Evolutionary conservation across 2,329 filamentous ascomycete species (phyloP).

Genomic region (Alternaria sp.): DNA sequence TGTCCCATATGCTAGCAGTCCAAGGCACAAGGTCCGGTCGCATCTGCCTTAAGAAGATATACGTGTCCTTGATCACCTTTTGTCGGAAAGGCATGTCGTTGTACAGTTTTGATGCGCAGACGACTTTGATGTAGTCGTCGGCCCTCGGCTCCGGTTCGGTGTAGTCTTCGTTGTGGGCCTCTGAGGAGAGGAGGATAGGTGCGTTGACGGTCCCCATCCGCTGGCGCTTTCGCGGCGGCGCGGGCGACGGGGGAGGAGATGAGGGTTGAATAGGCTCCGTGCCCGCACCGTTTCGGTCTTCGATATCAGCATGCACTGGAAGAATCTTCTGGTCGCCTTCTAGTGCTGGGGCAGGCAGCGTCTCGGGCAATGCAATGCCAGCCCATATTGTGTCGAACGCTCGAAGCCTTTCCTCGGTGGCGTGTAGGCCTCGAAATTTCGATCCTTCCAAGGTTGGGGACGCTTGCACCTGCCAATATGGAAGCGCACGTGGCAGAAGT

Average conservation of each 20-base stretch:
- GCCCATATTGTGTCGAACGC: background rate
- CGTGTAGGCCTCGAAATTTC: background rate
- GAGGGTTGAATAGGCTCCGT: background rate
- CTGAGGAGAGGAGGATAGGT: fast-evolving
- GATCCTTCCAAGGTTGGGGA: too few species aligned
- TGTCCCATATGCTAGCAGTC: background rate
- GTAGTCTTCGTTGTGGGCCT: background rate
- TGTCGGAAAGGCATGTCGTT: background rate
- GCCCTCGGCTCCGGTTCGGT: background rate
- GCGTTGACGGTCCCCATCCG: background rate
- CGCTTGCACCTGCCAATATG: background rate
- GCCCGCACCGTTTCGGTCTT: background rate
- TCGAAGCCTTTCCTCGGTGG: background rate
- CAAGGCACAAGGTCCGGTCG: background rate
- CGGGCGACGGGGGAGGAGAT: background rate
- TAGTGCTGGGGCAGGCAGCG: background rate
- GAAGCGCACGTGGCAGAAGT: background rate
- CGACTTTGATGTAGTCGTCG: background rate
- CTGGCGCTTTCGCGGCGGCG: background rate
- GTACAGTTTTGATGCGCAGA: background rate
- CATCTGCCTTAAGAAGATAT: background rate
- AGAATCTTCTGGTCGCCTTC: background rate
- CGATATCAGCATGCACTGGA: background rate
- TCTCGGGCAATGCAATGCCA: background rate
- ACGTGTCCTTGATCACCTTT: background rate